Base-by-base conservation (phyloP, 2,329 filamentous ascomycete species). In the Ascochyta fabae region DNA sequence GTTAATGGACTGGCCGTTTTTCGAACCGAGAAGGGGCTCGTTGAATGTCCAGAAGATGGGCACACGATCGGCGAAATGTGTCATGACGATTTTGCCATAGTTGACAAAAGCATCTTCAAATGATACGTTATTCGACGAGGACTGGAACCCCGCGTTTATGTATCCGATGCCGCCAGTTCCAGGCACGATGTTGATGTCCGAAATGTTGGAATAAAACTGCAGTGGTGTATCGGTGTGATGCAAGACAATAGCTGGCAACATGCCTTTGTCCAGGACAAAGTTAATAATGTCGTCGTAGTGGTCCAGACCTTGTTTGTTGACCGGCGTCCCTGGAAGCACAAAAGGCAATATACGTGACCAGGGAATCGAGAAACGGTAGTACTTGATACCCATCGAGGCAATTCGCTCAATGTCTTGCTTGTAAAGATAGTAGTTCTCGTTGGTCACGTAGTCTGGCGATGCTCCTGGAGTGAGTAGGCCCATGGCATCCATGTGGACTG, bases 221-320 rank as follows among this genome's bases (percentile, higher is more conserved):
- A 80, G 59, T 3, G 80, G 80, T 0, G 73, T 77, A 33, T 84
- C 81, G n/a, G 79, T 81, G 59, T 84, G 82, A 31, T 81, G 72
- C 0, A 85, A 70, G 0, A 81, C 81, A 0, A 82, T 75, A 6
- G 75, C 71, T 0, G 83, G 83, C 1, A 75, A 72, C 74, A 84
- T 80, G 12, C 81, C 82, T 48, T 81, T 79, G 26, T 78, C 75
- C 0, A 84, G 58, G 40, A 80, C 74, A 7, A 77, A 82, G 43
- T 82, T 74, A 61, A 84, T 83, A 8, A 84, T 72, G 55, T 84
- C 80, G 54, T 84, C 79, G 59, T 85, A 85, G 62, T 84, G 82
- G 8, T 80, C 75, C 7, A 85, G 74, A 1, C 55, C 83, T 46
- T 80, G 71, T 48, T 80, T 68, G 50, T 85, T 84, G 3, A 85